Evolutionary conservation across 164 flowering plant genomes (phyloP), one percentile per base, ranked within the genome.

Genomic region (Tetrastigma voinierianum): DNA sequence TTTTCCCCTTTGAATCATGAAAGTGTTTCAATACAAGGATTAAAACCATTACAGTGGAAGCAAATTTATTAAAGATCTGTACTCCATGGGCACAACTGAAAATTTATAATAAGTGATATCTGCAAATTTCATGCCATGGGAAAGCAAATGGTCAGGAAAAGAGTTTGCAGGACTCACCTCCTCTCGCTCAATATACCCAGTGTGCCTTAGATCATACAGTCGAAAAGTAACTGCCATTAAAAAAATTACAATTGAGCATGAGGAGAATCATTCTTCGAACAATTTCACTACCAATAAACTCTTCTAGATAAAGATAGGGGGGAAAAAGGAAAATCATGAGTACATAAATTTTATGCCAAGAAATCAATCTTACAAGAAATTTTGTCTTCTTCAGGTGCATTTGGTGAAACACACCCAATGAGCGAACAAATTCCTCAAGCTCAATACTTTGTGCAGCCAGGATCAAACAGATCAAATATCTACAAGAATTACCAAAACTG

Each of bases 381-480:
- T 77, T 90, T 90, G 43, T 84, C 88, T 52, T 66, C 70, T 20
- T 76, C 72, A 10, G 92, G 82, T 23, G 94, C 87, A 75, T 82
- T 76, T 24, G 97, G 65, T 91, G 96, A 68, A 91, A 91, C 16
- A 91, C 81, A 21, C 85, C 81, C 59, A 90, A 59, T 55, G 97
- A 83, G 64, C 93, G 81, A 66, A 91, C 96, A 76, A 91, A 91
- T 68, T 91, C 97, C 18, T 92, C 97, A 78, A 88, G 88, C 47
- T 91, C 96, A 19, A 91, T 87, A n/a, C n/a, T n/a, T n/a, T n/a
- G n/a, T n/a, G n/a, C n/a, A n/a, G n/a, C n/a, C n/a, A n/a, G n/a
- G 61, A 78, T 89, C 96, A 80, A 91, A 91, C 55, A 88, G 55
- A 73, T 91, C 91, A 71, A 91, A 91, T 62, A 89, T 82, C 97